Percentiles rank a stretch among this genome's conserved stretches.
These are phyloP conservation scores for Penicillium sp. DNA, from an alignment of 2,329 filamentous ascomycete genomes.

Conservation along the genomic window DNA sequence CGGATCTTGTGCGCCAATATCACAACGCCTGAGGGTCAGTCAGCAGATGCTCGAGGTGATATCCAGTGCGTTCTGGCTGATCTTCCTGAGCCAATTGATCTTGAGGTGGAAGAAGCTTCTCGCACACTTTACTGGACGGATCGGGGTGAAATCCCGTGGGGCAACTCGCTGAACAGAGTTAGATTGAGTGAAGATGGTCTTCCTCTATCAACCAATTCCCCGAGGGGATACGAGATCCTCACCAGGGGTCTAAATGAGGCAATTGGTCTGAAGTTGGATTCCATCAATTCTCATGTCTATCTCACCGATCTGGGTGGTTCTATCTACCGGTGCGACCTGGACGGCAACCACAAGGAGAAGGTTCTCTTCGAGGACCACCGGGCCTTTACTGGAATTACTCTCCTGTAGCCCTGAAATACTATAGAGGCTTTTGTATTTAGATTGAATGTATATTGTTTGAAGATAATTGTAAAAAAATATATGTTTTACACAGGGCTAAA, in stretches of 20 bases:
- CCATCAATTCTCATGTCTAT: conserved; percentile 20
- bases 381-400: conserved; percentile 19
- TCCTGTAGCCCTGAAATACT: conserved; percentile 1
- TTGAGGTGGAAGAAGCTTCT: conserved; percentile 52
- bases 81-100: conserved; percentile 58
- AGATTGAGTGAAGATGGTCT: conserved; percentile 15
- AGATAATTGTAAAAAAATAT: too few species aligned
- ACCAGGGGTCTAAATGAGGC: conserved; percentile 28
- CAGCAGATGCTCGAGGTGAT: conserved; percentile 41
- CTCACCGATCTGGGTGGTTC: conserved; percentile 31
- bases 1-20: conserved; percentile 56
- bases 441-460: background rate
- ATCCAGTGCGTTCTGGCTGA: conserved; percentile 46
- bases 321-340: conserved; percentile 15
- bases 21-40: conserved; percentile 36
- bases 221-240: conserved; percentile 14
- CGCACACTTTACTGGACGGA: conserved; percentile 60
- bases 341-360: conserved; percentile 11
- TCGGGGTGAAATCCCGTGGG: conserved; percentile 56
- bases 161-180: conserved; percentile 54
- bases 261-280: conserved; percentile 30
- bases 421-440: background rate
- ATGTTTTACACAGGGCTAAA: too few species aligned
- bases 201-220: background rate
- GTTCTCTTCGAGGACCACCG: conserved; percentile 10